These are phyloP conservation scores for Chloranthus sessilifolius DNA, from an alignment of 164 flowering plant genomes.

Conservation along the genomic window DNA sequence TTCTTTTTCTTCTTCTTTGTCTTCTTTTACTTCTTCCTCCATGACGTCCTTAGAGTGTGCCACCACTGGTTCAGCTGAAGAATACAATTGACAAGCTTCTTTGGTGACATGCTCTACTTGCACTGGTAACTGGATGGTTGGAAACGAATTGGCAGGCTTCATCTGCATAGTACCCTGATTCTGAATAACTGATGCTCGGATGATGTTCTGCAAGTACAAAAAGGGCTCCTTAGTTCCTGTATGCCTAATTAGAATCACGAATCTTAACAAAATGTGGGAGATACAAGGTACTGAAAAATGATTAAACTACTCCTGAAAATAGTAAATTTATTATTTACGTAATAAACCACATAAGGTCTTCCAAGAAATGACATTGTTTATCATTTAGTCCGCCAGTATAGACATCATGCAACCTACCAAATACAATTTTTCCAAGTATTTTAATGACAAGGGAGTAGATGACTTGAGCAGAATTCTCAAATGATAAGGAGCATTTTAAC, in stretches of 20 bases:
- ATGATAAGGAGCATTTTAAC: too few relatives aligned
- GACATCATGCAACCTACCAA: too few relatives aligned
- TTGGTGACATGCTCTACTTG: conserved; percentile 26
- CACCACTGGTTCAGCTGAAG: conserved; percentile 12
- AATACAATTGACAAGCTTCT: conserved; percentile 12
- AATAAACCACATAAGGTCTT: too few relatives aligned
- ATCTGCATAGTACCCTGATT: conserved; percentile 34
- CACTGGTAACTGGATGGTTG: conserved; percentile 56
- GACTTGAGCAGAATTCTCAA: too few relatives aligned
- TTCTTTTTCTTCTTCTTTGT: conserved; percentile 7
- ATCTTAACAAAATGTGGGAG: too few relatives aligned
- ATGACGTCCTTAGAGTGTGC: conserved; percentile 13
- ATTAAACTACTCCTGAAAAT: neutral
- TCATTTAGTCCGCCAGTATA: too few relatives aligned
- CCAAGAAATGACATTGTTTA: too few relatives aligned
- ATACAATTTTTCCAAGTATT: too few relatives aligned
- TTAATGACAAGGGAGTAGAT: too few relatives aligned
- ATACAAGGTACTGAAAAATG: neutral
- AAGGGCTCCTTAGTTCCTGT: neutral
- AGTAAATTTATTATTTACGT: neutral
- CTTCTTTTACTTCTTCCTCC: conserved; percentile 5
- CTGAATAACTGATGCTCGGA: conserved; percentile 76
- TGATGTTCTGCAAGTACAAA: conserved; percentile 49
- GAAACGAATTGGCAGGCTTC: conserved; percentile 30
- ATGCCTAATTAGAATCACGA: neutral